Conservation (phyloP, 108 stramenopile genomes). For the Chaetoceros tenuissimus region DNA sequence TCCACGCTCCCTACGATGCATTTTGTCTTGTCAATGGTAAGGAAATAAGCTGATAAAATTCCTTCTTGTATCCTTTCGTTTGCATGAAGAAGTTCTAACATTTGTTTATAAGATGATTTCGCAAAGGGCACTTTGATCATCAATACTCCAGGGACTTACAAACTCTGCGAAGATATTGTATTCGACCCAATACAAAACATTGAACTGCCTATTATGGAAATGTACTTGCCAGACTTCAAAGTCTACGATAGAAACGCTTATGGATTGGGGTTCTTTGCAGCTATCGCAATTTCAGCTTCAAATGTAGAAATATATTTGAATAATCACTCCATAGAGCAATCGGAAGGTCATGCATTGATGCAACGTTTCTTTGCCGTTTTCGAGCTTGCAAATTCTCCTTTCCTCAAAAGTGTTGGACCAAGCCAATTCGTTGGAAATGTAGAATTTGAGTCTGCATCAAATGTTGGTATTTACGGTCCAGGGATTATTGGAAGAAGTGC, state of each 20-base stretch:
- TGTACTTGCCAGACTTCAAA: background rate
- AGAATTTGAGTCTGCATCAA: slow-evolving; percentile 6
- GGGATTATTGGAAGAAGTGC: slow-evolving; percentile 13
- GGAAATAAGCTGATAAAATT: too few relatives aligned
- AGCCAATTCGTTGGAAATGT: slow-evolving; percentile 5
- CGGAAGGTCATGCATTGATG: slow-evolving; percentile 10
- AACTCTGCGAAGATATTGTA: slow-evolving; percentile 18
- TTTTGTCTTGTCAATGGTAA: too few relatives aligned
- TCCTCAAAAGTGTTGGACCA: slow-evolving; percentile 8
- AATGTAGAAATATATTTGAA: slow-evolving; percentile 15
- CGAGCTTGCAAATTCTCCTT: slow-evolving; percentile 20
- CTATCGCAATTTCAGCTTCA: slow-evolving; percentile 10
- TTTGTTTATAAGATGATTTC: slow-evolving; percentile 9
- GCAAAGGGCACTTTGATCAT: slow-evolving; percentile 3
- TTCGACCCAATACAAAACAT: slow-evolving; percentile 13
- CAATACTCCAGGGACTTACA: background rate
- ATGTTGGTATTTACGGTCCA: slow-evolving; percentile 5
- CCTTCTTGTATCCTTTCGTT: too few relatives aligned
- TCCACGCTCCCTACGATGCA: too few relatives aligned
- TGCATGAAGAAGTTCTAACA: too few relatives aligned
- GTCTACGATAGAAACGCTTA: slow-evolving; percentile 11
- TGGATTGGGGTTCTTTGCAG: slow-evolving; percentile 22
- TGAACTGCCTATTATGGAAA: background rate
- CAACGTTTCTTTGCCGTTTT: slow-evolving; percentile 28
- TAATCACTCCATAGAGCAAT: slow-evolving; percentile 13